Base-by-base conservation (phyloP, 306 rosid species). In the Prunus mongolica region DNA sequence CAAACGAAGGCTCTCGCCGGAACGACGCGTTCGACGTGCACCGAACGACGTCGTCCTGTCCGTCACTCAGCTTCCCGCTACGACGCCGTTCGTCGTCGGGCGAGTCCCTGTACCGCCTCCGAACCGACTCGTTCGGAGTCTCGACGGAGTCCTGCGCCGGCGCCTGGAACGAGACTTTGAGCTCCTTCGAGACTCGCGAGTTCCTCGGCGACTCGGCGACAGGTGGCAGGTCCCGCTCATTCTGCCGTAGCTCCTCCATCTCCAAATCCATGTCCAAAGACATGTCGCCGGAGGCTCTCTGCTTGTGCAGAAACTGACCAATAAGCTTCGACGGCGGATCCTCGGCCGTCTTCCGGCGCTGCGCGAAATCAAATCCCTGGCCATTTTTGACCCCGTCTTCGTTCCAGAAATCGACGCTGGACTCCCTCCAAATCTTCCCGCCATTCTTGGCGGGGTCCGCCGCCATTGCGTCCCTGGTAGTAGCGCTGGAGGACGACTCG, bases 181-280 rank as follows among this genome's bases (percentile, higher is more conserved):
- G 55, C 85, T 93, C 98, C 79, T 24, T 76, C 5, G 96, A 87
- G 6, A 5, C 9, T 1, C 82, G 84, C 3, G 63, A 71, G 69
- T 68, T 63, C 70, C 58, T 13, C 18, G 92, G 86, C 51, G 91
- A 89, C 85, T 92, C 98, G 0, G 80, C 87, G 18, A 89, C 78
- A 13, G 93, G 77, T 28, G 91, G 50, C 19, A 88, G 30, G 38
- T 79, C 74, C 44, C 80, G 77, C 4, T 83, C 91, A 0, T 8
- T 63, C 46, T 13, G n/a, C 24, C 66, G 83, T 0, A 92, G 89
- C 85, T 95, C 99, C 5, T 87, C 93, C 99, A 95, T 95, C 41
- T 91, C 99, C 81, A 95, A 84, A 80, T 95, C 98, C 99, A 95
- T 92, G 56, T 95, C 99, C 30, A 95, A 54, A 10, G 91, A 79